A percentile compares a stretch with the other conserved stretches of the same genome.
phyloP scores from a whole-genome alignment of 2,329 filamentous ascomycete species.

The Emmonsiellopsis sp. region DNA sequence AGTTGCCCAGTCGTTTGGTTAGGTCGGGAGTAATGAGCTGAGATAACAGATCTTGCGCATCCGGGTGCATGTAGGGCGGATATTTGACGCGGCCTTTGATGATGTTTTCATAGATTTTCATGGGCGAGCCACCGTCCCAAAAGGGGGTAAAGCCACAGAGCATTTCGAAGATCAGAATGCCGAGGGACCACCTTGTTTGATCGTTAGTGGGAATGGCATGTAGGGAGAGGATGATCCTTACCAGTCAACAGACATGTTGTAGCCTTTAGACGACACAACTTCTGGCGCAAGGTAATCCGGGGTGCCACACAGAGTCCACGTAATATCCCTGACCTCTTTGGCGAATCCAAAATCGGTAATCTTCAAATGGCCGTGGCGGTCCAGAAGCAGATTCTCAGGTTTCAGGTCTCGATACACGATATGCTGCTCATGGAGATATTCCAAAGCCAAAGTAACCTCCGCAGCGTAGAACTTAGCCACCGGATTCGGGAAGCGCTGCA shows the following conservation, averaged over 20 bases:
- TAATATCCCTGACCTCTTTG: conserved; percentile 96
- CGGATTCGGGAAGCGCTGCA: conserved; percentile 90
- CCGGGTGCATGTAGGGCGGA: conserved; percentile 86
- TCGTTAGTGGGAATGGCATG: conserved; percentile 4
- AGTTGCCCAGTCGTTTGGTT: conserved; percentile 87
- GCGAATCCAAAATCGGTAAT: conserved; percentile 99
- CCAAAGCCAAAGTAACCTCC: conserved; percentile 88
- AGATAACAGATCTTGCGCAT: conserved; percentile 86
- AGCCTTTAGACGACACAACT: conserved; percentile 97
- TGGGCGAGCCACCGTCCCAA: conserved; percentile 94
- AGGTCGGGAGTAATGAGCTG: conserved; percentile 90
- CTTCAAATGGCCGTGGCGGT: conserved; percentile 88
- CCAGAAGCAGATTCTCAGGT: conserved; percentile 83
- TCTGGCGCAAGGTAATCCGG: conserved; percentile 96
- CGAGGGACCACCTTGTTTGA: conserved; percentile 78
- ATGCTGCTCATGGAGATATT: conserved; percentile 88
- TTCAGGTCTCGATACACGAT: conserved; percentile 98
- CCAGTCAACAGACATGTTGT: conserved; percentile 99
- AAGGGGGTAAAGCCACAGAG: conserved; percentile 97
- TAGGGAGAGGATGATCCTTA: conserved; percentile 40
- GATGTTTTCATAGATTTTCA: conserved; percentile 96
- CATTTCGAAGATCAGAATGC: conserved; percentile 99
- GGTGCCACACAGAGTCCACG: conserved; percentile 95
- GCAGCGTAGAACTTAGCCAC: conserved; percentile 99
- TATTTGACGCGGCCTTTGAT: conserved; percentile 94